A percentile compares a stretch with the other conserved stretches of the same genome.
phyloP scores from a whole-genome alignment of 2,329 filamentous ascomycete genomes.

The Colletotrichum euphorbiae region DNA sequence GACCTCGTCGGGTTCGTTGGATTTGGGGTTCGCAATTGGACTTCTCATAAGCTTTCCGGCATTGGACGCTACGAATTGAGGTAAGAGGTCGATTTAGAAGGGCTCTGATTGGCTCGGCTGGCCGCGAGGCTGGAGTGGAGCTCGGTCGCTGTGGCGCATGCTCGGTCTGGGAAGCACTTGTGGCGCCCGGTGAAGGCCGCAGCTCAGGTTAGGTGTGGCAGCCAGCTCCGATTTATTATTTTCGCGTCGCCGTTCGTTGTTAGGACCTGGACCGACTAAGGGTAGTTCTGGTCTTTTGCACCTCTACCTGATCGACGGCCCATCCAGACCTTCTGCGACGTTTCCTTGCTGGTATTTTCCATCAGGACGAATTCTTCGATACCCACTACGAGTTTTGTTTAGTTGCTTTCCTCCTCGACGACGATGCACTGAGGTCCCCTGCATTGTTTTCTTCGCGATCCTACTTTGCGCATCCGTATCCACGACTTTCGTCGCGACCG shows the following conservation, averaged over 20 bases:
- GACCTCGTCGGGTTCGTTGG: conserved; percentile 40
- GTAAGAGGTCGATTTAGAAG: conserved; percentile 56
- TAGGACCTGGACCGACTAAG: conserved; percentile 13
- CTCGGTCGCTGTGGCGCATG: not conserved
- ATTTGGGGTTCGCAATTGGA: conserved; percentile 43
- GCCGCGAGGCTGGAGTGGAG: conserved; percentile 47
- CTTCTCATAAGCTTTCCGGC: conserved; percentile 35
- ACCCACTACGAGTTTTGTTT: conserved; percentile 15
- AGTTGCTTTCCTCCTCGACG: not conserved
- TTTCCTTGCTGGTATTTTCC: not conserved
- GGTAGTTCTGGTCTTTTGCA: conserved; percentile 24
- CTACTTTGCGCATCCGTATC: conserved; percentile 22
- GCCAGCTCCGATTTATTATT: conserved; percentile 41
- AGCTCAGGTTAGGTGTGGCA: not conserved
- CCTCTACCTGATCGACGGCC: conserved; percentile 15
- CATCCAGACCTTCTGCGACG: not conserved
- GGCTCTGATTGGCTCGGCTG: conserved; percentile 50
- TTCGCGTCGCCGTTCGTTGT: conserved; percentile 35
- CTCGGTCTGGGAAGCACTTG: conserved; percentile 30
- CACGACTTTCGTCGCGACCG: not conserved
- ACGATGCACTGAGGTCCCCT: conserved; percentile 28
- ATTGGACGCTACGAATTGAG: conserved; percentile 46
- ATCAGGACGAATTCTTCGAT: conserved; percentile 10
- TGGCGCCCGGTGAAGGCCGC: conserved; percentile 38
- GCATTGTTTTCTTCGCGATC: conserved; percentile 25